Conservation (phyloP, 371 early-diverging fungal species). For the Circinella umbellata region DNA sequence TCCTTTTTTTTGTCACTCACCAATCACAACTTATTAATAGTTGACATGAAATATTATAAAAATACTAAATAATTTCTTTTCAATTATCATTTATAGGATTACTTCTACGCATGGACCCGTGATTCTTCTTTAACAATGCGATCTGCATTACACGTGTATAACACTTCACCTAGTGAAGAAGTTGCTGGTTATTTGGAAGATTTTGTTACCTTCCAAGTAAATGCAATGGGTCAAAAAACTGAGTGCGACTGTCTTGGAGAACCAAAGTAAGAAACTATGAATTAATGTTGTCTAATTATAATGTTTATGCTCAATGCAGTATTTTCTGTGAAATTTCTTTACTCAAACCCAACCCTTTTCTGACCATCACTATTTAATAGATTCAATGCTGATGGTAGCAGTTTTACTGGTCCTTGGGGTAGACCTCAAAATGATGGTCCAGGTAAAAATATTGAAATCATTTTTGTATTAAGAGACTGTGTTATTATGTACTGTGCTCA, state of each 20-base stretch:
- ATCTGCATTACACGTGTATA: conserved; percentile 22
- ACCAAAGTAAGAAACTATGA: conserved; percentile 53
- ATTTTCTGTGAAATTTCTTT: too few species aligned
- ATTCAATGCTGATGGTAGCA: conserved; percentile 21
- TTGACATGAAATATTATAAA: too few species aligned
- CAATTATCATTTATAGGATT: conserved; percentile 39
- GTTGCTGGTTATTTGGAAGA: conserved; percentile 27
- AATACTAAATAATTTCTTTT: not conserved
- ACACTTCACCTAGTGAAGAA: conserved; percentile 12
- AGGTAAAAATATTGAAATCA: too few species aligned
- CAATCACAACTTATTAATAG: too few species aligned
- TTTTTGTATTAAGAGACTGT: too few species aligned
- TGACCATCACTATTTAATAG: conserved; percentile 4
- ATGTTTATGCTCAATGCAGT: not conserved
- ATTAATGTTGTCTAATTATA: conserved; percentile 24
- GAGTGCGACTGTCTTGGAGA: conserved; percentile 68
- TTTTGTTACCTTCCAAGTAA: conserved; percentile 41
- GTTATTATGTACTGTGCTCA: too few species aligned
- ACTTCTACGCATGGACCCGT: conserved; percentile 82
- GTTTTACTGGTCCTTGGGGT: conserved; percentile 24
- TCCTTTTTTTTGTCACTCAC: not conserved
- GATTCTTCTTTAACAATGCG: conserved; percentile 68
- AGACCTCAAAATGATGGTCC: conserved; percentile 87
- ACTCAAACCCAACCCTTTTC: too few species aligned
- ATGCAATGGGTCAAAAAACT: conserved; percentile 27